These are phyloP conservation scores for Pleurozium schreberi DNA, from an alignment of 225 moss, liverwort and hornwort genomes.

Conservation along the genomic window DNA sequence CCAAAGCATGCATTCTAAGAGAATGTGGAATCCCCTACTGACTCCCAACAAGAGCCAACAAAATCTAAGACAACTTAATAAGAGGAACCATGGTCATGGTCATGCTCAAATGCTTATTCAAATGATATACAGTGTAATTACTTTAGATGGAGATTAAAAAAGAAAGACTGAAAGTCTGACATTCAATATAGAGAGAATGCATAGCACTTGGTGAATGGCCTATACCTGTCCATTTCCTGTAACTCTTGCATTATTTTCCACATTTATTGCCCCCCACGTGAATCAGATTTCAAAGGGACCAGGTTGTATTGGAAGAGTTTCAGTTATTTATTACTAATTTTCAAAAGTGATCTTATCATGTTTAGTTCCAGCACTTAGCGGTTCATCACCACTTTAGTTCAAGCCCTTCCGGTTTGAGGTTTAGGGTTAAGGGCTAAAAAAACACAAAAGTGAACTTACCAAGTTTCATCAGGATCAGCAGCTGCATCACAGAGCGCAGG, in stretches of 20 bases:
- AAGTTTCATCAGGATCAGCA: conserved; percentile 58
- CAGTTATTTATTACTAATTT: background rate
- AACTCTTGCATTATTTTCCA: background rate
- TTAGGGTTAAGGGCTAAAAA: background rate
- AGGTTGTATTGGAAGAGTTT: background rate
- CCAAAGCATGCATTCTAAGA: background rate
- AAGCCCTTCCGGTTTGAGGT: background rate
- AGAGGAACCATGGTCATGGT: background rate
- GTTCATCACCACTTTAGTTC: background rate
- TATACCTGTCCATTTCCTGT: too few relatives aligned
- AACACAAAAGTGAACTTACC: conserved; percentile 12
- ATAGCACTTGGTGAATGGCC: background rate
- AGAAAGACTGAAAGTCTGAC: background rate
- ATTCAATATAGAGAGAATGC: background rate
- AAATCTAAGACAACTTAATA: background rate
- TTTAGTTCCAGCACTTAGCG: background rate
- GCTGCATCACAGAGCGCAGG: conserved; percentile 41
- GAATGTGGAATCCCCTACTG: background rate
- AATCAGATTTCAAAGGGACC: background rate
- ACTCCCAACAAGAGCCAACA: background rate
- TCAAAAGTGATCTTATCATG: background rate
- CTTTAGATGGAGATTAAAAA: background rate
- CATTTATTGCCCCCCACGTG: background rate
- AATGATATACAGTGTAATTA: background rate
- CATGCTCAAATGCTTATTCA: background rate